A percentile compares a stretch with the other conserved stretches of the same genome.
phyloP scores from a whole-genome alignment of 257 asterid species.

The Solanum lignicaule region DNA sequence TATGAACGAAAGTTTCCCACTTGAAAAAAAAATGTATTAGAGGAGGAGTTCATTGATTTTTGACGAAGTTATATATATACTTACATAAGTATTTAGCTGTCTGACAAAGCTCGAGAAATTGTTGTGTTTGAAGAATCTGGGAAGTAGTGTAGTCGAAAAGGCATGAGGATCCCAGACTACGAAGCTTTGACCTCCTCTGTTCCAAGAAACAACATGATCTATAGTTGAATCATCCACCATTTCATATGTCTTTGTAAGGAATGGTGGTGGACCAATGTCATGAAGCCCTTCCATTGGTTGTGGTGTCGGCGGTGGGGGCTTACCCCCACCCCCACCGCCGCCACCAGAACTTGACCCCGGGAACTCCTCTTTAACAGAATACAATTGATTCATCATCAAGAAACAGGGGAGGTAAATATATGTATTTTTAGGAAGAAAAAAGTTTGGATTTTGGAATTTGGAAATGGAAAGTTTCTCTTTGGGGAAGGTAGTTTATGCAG shows the following conservation, averaged over 20 bases:
- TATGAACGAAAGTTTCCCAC: neutral
- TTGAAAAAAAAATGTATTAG: neutral
- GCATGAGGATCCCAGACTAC: constrained; percentile 81
- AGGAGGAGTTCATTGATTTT: neutral
- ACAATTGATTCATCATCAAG: constrained; percentile 17
- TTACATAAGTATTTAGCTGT: constrained; percentile 86
- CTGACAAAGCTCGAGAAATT: constrained; percentile 87
- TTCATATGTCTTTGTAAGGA: constrained; percentile 68
- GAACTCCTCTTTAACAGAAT: constrained; percentile 46
- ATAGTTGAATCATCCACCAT: constrained; percentile 66
- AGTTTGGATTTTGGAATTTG: neutral
- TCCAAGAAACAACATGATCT: constrained; percentile 59
- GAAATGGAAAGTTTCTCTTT: constrained; percentile 4
- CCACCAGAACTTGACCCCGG: constrained; percentile 8
- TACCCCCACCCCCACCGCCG: no score
- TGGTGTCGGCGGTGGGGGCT: constrained; percentile 17
- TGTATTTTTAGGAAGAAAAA: neutral
- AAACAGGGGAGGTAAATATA: neutral
- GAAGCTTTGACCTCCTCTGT: constrained; percentile 67
- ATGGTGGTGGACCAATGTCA: constrained; percentile 81
- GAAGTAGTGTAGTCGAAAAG: constrained; percentile 44
- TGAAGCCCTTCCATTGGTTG: constrained; percentile 77
- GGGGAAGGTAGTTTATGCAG: constrained; percentile 22
- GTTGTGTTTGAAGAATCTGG: constrained; percentile 61
- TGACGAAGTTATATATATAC: constrained; percentile 4